Percentiles rank a stretch among this genome's conserved stretches.
Evolutionary conservation across 768 basidiomycete species (phyloP).

Genomic region (Agaricus bisporus): DNA sequence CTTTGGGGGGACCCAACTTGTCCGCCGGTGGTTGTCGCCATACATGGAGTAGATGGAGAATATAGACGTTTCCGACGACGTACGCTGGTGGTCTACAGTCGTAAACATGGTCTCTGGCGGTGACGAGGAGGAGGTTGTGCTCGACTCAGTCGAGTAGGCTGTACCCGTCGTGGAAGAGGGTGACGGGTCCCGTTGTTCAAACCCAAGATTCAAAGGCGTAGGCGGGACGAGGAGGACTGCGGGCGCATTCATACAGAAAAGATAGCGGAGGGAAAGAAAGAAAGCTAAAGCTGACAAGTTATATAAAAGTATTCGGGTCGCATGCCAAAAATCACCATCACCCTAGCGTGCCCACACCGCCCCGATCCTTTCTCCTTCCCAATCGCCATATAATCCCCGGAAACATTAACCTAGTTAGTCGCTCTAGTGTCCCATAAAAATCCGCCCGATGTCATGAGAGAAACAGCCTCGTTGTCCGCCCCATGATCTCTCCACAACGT

Average conservation of each 20-base stretch:
- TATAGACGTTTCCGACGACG: constrained; percentile 70
- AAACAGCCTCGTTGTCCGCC: background rate
- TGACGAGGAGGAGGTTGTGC: constrained; percentile 24
- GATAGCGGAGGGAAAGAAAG: background rate
- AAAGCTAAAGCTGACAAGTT: background rate
- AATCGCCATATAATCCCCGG: too few relatives aligned
- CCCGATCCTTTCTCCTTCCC: too few relatives aligned
- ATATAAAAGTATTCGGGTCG: too few relatives aligned
- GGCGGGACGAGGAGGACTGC: constrained; percentile 32
- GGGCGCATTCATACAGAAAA: constrained; percentile 30
- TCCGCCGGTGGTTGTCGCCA: constrained; percentile 41
- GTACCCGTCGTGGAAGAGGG: constrained; percentile 18
- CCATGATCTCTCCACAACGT: background rate
- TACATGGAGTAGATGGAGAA: constrained; percentile 89
- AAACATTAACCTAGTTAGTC: background rate
- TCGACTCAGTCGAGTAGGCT: constrained; percentile 24
- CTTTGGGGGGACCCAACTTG: constrained; percentile 29
- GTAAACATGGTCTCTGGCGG: constrained; percentile 26
- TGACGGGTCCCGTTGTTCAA: constrained; percentile 7
- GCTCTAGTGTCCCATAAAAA: too few relatives aligned
- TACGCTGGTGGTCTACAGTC: constrained; percentile 16
- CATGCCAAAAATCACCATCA: too few relatives aligned
- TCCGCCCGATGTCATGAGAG: too few relatives aligned
- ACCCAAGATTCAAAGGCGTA: constrained; percentile 19
- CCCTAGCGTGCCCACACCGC: too few relatives aligned